These are phyloP conservation scores for Botrytis paeoniae DNA, from an alignment of 2,329 filamentous ascomycete genomes.

Conservation along the genomic window DNA sequence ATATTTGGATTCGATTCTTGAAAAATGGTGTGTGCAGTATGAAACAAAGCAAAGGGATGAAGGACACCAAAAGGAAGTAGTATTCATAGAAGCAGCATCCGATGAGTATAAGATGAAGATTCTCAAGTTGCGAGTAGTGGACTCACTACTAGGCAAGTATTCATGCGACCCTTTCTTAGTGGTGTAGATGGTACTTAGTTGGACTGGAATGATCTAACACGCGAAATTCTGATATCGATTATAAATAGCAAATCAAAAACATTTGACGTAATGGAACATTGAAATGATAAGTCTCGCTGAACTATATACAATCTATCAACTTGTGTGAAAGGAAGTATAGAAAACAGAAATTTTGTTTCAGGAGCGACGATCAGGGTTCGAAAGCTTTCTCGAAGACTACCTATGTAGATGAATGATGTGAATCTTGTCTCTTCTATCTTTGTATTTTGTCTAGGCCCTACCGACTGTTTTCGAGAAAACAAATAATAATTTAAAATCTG, in stretches of 20 bases:
- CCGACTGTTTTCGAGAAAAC: background rate
- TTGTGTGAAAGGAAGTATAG: background rate
- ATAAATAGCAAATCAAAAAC: background rate
- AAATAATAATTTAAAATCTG: background rate
- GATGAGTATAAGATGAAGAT: background rate
- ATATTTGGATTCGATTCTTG: background rate
- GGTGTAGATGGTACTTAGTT: background rate
- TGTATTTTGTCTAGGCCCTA: background rate
- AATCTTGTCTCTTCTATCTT: background rate
- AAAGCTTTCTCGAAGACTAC: background rate
- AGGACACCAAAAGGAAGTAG: background rate
- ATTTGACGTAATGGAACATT: background rate
- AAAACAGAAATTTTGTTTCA: background rate
- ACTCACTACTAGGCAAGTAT: background rate
- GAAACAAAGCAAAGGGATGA: background rate
- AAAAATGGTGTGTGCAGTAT: background rate
- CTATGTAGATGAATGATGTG: background rate
- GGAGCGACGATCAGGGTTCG: background rate
- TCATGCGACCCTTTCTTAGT: background rate
- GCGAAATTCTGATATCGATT: background rate
- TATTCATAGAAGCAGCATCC: background rate
- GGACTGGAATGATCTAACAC: background rate
- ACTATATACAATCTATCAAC: background rate
- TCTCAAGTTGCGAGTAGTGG: background rate
- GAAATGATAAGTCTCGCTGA: background rate